Evolutionary conservation across 2,329 filamentous ascomycete species (phyloP), one percentile per base, ranked within the genome.

Genomic region (Neofusicoccum laricinum): DNA sequence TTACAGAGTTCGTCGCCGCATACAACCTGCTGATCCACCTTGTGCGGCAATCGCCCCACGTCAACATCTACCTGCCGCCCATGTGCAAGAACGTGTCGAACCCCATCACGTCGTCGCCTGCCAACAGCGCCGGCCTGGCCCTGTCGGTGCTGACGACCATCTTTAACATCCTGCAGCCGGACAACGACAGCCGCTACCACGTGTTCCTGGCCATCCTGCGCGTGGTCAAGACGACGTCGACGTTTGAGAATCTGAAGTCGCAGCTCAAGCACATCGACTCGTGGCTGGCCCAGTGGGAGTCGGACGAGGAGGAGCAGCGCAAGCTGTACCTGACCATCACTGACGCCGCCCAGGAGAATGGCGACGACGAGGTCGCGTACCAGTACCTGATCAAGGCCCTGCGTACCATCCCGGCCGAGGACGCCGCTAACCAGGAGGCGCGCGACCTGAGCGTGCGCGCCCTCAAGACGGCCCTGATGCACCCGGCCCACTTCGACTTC

Each of bases 11-110:
- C 78, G 93, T 92, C 66, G 90, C 94, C 66, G 92, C 94, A 67
- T 97, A 97, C 82, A 98, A 99, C 82, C 90, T 98, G 71, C 89
- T 99, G 77, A 89, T 98, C 75, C 92, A 97, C 83, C 89, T 99
- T 66, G 88, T 96, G 70, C 85, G 92, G 73, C 92, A 96, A 81
- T 92, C 93, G 66, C 87, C 90, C 72, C 91, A 93, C 71, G 86
- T 90, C 70, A 90, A 92, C 79, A 91, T 90, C 80, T 90, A 95
- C 82, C 88, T 99, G 69, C 90, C 92, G 66, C 86, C 86, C 72
- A 89, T 99, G 73, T 98, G 95, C 87, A 85, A 88, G 73, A 94
- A 96, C 81, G 91, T 99, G 75, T 87, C 88, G 69, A 90, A 92
- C 77, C 94, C 95, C 68, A 88, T 98, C 75, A 87, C 89, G 67